Evolutionary conservation across 805 yeast species (phyloP).

Genomic region (Wickerhamomyces queroliae): DNA sequence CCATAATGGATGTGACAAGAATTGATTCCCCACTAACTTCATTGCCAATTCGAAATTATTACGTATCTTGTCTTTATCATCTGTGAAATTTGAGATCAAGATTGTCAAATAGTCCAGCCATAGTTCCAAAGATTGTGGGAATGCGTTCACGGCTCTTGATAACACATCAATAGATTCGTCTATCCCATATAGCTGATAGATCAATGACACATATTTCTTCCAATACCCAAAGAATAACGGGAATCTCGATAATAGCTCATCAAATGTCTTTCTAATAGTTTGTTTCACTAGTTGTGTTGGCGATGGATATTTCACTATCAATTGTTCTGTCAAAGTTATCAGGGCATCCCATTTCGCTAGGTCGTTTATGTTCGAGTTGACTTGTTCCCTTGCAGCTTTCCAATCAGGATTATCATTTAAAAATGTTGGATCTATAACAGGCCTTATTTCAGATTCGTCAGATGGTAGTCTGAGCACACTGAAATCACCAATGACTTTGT

Average conservation of each 20-base stretch:
- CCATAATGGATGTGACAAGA: conserved; percentile 79
- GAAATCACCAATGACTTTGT: too few species aligned
- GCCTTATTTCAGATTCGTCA: background rate
- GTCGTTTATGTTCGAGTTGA: conserved; percentile 24
- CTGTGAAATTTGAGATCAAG: conserved; percentile 34
- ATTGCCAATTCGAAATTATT: conserved; percentile 44
- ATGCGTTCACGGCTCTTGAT: conserved; percentile 36
- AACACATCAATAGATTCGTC: conserved; percentile 42
- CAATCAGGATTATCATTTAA: conserved; percentile 19
- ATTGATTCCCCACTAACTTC: conserved; percentile 57
- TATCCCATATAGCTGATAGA: conserved; percentile 50
- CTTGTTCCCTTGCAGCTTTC: conserved; percentile 17
- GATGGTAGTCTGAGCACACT: too few species aligned
- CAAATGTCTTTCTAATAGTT: conserved; percentile 29
- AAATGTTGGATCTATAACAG: conserved; percentile 10
- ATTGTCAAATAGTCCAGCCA: conserved; percentile 66
- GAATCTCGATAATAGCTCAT: conserved; percentile 40
- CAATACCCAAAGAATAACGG: conserved; percentile 60
- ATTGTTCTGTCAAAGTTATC: conserved; percentile 26
- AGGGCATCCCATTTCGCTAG: conserved; percentile 35
- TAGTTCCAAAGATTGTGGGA: conserved; percentile 56
- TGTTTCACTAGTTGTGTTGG: conserved; percentile 26
- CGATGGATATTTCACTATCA: conserved; percentile 26
- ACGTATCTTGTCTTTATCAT: conserved; percentile 28
- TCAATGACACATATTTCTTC: conserved; percentile 54